Evolutionary conservation across 345 rosid species (phyloP).

Genomic region (Boechera divaricarpa): DNA sequence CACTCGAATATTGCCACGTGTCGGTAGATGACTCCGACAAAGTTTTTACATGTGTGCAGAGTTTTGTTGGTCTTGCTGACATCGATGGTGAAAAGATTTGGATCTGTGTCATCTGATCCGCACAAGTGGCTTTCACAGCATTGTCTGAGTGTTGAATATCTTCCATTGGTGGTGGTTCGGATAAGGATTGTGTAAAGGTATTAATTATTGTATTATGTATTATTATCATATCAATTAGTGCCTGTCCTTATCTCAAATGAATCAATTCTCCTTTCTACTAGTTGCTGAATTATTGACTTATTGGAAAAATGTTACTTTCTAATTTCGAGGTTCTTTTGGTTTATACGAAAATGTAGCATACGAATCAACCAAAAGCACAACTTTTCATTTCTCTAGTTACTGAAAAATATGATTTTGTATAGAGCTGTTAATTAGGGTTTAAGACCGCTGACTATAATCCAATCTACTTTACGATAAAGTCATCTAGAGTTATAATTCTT

Average conservation of each 20-base stretch:
- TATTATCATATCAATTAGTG: not conserved
- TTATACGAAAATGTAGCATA: not conserved
- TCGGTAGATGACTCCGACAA: not conserved
- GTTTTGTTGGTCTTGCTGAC: constrained; percentile 1
- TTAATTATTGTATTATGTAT: not conserved
- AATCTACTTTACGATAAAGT: too few species aligned
- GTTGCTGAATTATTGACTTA: not conserved
- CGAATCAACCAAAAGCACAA: not conserved
- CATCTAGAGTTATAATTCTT: too few species aligned
- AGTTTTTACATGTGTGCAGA: not conserved
- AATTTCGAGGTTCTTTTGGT: constrained; percentile 2
- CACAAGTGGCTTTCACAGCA: constrained; percentile 11
- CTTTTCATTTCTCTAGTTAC: not conserved
- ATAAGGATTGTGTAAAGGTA: constrained; percentile 1
- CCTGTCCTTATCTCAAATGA: constrained; percentile 14
- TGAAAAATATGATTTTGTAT: not conserved
- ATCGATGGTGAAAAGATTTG: constrained; percentile 9
- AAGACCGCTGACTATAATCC: too few species aligned
- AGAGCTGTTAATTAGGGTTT: too few species aligned
- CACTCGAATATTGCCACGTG: not conserved
- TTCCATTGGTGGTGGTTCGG: constrained; percentile 7
- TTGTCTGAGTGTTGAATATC: constrained; percentile 4
- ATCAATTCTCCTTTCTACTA: not conserved
- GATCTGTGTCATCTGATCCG: constrained; percentile 9
- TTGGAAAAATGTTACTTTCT: not conserved